Evolutionary conservation across 1,139 yeast genomes (phyloP).

Genomic region (Arxiozyma heterogenica): DNA sequence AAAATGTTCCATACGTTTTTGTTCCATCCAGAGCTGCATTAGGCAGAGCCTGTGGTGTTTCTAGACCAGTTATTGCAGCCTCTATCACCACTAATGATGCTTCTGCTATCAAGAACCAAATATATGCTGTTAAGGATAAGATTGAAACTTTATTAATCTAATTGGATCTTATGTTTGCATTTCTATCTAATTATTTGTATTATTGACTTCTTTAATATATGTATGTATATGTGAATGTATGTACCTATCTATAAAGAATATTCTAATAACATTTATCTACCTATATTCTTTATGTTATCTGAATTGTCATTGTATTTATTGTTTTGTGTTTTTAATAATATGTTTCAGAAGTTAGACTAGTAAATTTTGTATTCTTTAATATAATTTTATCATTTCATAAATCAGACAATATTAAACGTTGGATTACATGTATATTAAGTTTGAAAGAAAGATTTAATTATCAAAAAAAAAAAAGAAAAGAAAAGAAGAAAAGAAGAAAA

Average conservation of each 20-base stretch:
- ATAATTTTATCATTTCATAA: neutral
- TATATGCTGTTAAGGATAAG: conserved; percentile 96
- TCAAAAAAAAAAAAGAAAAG: conserved; percentile 12
- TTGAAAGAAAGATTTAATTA: neutral
- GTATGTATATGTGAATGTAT: neutral
- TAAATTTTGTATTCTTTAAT: neutral
- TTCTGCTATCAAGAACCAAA: conserved; percentile 93
- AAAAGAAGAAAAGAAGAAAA: conserved; percentile 13
- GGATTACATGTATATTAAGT: neutral
- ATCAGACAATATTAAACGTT: neutral
- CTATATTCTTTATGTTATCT: neutral
- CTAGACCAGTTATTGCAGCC: conserved; percentile 98
- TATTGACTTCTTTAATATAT: neutral
- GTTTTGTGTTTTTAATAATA: conserved; percentile 4
- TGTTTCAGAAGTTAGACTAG: conserved; percentile 1
- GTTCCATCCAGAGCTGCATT: conserved; percentile 98
- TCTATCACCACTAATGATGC: conserved; percentile 98
- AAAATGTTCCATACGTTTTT: conserved; percentile 97
- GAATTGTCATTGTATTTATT: conserved; percentile 1
- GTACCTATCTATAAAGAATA: neutral
- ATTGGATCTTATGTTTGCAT: conserved; percentile 12
- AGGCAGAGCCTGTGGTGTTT: conserved; percentile 99
- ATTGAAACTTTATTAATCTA: conserved; percentile 95
- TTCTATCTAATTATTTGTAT: neutral
- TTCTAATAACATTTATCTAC: neutral